Evolutionary conservation across 495 filamentous ascomycete species (phyloP).

Genomic region (Echria macrotheca): DNA sequence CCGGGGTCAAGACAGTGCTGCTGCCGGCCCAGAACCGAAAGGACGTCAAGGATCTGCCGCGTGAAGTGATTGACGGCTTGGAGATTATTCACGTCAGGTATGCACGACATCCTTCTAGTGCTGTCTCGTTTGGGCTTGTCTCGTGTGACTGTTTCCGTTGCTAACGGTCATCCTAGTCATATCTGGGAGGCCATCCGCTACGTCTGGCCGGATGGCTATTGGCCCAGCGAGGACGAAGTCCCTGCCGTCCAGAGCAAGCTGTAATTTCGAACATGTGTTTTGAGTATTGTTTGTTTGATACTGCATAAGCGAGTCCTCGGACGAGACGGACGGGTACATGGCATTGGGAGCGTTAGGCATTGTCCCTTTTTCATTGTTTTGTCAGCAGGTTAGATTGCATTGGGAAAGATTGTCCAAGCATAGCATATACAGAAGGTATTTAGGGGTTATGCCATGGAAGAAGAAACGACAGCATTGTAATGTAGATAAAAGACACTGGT

Average conservation of each 20-base stretch:
- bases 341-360: not conserved
- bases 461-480: too few species aligned
- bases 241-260: slow-evolving; percentile 30
- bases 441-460: too few species aligned
- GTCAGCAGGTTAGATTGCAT: too few species aligned
- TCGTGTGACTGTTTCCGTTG: too few species aligned
- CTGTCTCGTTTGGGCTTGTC: not conserved
- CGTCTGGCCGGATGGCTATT: slow-evolving; percentile 80
- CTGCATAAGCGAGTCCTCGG: not conserved
- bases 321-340: too few species aligned
- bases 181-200: slow-evolving; percentile 83
- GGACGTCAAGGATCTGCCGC: slow-evolving; percentile 86
- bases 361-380: not conserved
- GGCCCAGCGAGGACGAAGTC: slow-evolving; percentile 62
- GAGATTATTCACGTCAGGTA: slow-evolving; percentile 86
- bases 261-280: slow-evolving; percentile 10
- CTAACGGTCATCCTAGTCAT: slow-evolving; percentile 46
- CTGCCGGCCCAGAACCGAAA: slow-evolving; percentile 85
- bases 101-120: slow-evolving; percentile 24
- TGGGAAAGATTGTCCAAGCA: too few species aligned
- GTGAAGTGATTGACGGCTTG: slow-evolving; percentile 82
- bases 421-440: too few species aligned
- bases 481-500: too few species aligned
- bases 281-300: not conserved
- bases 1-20: slow-evolving; percentile 91